A percentile compares a stretch with the other conserved stretches of the same genome.
These are phyloP conservation scores for Rhizomucor miehei DNA, from an alignment of 371 early-diverging fungal genomes.

Conservation along the genomic window DNA sequence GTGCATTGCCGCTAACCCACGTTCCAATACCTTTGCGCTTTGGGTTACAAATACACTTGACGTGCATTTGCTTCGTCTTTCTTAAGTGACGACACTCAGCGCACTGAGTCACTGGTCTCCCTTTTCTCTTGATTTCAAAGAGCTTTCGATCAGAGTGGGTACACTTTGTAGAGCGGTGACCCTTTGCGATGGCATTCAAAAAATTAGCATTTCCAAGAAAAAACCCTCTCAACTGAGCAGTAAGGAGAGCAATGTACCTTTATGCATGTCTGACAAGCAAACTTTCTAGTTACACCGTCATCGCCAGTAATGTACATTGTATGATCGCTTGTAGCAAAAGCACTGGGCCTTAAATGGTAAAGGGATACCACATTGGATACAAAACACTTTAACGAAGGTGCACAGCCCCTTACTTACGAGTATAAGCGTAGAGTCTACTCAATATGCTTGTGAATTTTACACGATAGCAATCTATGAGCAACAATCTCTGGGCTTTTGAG, in stretches of 20 bases:
- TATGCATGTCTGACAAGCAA: neutral
- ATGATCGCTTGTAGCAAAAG: neutral
- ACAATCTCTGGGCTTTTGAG: no score
- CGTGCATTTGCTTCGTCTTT: conserved; percentile 68
- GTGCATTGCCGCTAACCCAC: no score
- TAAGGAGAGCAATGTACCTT: neutral
- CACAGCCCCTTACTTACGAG: no score
- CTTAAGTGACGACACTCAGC: conserved; percentile 66
- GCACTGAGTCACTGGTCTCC: conserved; percentile 79
- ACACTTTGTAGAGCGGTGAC: conserved; percentile 63
- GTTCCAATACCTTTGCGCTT: neutral
- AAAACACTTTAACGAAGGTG: no score
- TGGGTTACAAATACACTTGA: conserved; percentile 63
- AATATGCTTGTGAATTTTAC: no score
- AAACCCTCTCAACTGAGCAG: neutral
- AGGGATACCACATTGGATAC: conserved; percentile 1
- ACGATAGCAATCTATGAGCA: no score
- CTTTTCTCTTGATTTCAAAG: conserved; percentile 70
- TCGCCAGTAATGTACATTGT: neutral
- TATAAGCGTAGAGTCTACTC: no score
- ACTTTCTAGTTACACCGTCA: neutral
- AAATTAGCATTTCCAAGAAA: neutral
- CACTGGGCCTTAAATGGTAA: neutral
- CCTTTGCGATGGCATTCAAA: conserved; percentile 18
- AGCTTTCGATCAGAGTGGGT: conserved; percentile 60